Conservation (phyloP, 345 rosid species). For the Lagerstroemia speciosa region DNA sequence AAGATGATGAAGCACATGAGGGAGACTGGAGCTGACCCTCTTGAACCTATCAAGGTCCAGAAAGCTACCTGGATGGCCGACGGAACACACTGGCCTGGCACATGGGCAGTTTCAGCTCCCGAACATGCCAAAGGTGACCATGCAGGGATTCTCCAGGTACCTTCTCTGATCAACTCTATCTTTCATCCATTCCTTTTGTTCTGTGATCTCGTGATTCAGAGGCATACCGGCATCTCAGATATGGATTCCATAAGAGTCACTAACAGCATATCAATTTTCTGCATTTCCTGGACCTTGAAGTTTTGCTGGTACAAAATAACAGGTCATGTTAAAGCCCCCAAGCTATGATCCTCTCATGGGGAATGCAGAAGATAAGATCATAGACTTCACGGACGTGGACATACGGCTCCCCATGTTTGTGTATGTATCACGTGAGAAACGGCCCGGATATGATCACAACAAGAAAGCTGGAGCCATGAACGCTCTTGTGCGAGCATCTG, state of each 20-base stretch:
- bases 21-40: constrained; percentile 63
- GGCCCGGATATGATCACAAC: constrained; percentile 91
- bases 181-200: neutral
- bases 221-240: neutral
- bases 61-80: constrained; percentile 99
- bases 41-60: constrained; percentile 53
- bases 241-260: neutral
- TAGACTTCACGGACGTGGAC: constrained; percentile 68
- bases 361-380: constrained; percentile 50
- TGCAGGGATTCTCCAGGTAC: constrained; percentile 70
- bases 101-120: constrained; percentile 47
- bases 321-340: constrained; percentile 94
- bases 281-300: neutral
- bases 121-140: constrained; percentile 95
- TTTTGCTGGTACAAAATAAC: constrained; percentile 2
- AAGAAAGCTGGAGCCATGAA: constrained; percentile 99
- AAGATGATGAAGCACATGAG: constrained; percentile 70
- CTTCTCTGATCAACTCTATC: neutral
- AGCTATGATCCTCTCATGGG: constrained; percentile 61
- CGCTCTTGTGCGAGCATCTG: constrained; percentile 75
- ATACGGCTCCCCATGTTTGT: constrained; percentile 87
- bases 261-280: neutral
- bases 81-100: constrained; percentile 96
- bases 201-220: neutral
- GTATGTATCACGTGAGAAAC: constrained; percentile 80